Percentiles rank a stretch among this genome's conserved stretches.
Evolutionary conservation across 2,329 filamentous ascomycete species (phyloP).

Genomic region (Penicillium janthinellum): DNA sequence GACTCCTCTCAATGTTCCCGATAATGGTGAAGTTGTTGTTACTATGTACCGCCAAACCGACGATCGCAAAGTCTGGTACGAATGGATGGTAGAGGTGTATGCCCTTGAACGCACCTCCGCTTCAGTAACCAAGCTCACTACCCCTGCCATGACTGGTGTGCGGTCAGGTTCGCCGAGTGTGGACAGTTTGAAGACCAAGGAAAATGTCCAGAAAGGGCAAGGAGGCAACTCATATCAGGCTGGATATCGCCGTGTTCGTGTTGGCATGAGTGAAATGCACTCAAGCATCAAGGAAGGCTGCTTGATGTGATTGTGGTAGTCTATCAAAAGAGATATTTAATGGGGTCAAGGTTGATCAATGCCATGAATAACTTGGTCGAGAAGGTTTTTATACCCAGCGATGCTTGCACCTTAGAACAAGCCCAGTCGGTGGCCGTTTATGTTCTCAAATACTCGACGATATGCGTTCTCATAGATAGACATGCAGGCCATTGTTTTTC

Average conservation of each 20-base stretch:
- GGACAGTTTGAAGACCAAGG: slow-evolving; percentile 26
- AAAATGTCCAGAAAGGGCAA: slow-evolving; percentile 13
- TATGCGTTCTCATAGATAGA: neutral
- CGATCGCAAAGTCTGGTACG: slow-evolving; percentile 96
- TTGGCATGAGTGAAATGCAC: slow-evolving; percentile 51
- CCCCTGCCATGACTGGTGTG: slow-evolving; percentile 36
- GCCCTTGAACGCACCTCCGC: slow-evolving; percentile 37
- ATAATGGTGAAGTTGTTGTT: slow-evolving; percentile 80
- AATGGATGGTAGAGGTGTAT: slow-evolving; percentile 92
- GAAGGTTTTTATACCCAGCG: neutral
- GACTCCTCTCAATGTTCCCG: slow-evolving; percentile 83
- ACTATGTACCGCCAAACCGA: slow-evolving; percentile 97
- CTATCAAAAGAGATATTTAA: neutral
- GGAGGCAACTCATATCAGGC: slow-evolving; percentile 17
- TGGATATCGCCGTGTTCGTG: slow-evolving; percentile 35
- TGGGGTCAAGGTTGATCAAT: neutral
- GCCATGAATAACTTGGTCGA: neutral
- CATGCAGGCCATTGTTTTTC: neutral
- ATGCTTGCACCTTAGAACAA: neutral
- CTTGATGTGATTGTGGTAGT: slow-evolving; percentile 43
- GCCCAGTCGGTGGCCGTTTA: neutral
- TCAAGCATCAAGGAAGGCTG: slow-evolving; percentile 54
- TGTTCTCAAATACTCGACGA: neutral
- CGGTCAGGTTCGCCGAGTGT: slow-evolving; percentile 29
- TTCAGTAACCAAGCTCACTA: slow-evolving; percentile 16